Conservation (phyloP, 78 protist species). For the Dictyostelium discoideum region dicty_2.7 NC_007091.3:171001-171500, state of each 20-base stretch:
- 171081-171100: slow-evolving; percentile 43
- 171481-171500: slow-evolving; percentile 55
- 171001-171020: slow-evolving; percentile 12
- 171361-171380: too few relatives aligned
- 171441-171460: not conserved
- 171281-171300: too few relatives aligned
- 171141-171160: slow-evolving; percentile 39
- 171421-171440: not conserved
- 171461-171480: slow-evolving; percentile 62
- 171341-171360: too few relatives aligned
- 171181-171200: slow-evolving; percentile 74
- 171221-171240: slow-evolving; percentile 72
- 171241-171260: slow-evolving; percentile 50
- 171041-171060: slow-evolving; percentile 82
- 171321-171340: too few relatives aligned
- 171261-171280: too few relatives aligned
- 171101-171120: slow-evolving; percentile 58
- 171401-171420: too few relatives aligned
- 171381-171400: too few relatives aligned
- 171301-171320: too few relatives aligned
- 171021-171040: slow-evolving; percentile 73
- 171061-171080: slow-evolving; percentile 69
- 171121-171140: slow-evolving; percentile 69
- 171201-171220: slow-evolving; percentile 83
- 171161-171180: slow-evolving; percentile 70